These are phyloP conservation scores for Quercus lobata DNA, from an alignment of 331 rosid species.

Conservation along the genomic window DNA sequence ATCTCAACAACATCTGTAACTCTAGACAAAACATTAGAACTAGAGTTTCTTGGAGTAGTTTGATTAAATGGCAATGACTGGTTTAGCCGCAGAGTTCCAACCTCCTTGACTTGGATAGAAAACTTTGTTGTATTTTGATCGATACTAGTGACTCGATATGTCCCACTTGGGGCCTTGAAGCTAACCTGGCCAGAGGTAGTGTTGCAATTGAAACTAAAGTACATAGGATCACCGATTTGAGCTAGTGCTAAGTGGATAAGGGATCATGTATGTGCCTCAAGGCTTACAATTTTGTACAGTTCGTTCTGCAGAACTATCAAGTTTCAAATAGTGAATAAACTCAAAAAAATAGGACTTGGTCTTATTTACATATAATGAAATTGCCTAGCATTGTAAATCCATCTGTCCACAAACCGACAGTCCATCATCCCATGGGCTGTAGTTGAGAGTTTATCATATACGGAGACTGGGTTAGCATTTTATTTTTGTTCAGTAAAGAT, in stretches of 20 bases:
- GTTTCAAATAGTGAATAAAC: too few species aligned
- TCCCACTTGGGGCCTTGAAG: too few species aligned
- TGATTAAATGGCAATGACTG: conserved; percentile 5
- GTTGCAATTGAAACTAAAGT: not conserved
- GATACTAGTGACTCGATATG: conserved; percentile 5
- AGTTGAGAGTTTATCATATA: too few species aligned
- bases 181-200: too few species aligned
- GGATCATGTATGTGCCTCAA: conserved; percentile 42
- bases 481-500: too few species aligned
- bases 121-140: not conserved
- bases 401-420: too few species aligned
- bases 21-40: not conserved
- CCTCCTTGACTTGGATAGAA: not conserved
- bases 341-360: too few species aligned
- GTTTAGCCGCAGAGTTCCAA: not conserved
- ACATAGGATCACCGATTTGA: conserved; percentile 40
- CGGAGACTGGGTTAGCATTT: too few species aligned
- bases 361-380: too few species aligned
- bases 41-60: not conserved
- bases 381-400: too few species aligned
- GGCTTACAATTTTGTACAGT: conserved; percentile 24
- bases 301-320: conserved; percentile 24
- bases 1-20: not conserved
- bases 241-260: conserved; percentile 54
- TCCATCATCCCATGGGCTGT: too few species aligned